phyloP scores from a whole-genome alignment of 2,329 filamentous ascomycete species.

The Thielaviopsis euricoi region DNA sequence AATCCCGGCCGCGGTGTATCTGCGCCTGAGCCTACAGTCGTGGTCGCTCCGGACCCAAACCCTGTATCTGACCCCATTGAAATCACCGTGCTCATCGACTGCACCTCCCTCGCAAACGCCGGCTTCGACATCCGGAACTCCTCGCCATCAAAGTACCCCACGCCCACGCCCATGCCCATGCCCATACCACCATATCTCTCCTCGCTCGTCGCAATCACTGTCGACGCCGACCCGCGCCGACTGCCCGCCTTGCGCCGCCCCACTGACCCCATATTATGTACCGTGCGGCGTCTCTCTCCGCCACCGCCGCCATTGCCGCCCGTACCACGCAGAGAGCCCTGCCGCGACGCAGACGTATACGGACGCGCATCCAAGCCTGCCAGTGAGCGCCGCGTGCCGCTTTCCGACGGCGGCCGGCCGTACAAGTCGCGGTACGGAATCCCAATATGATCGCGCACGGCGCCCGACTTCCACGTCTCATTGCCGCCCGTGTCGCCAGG shows the following conservation, averaged over 20 bases:
- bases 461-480: slow-evolving; percentile 8
- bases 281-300: slow-evolving; percentile 1
- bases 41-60: background rate
- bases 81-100: slow-evolving; percentile 10
- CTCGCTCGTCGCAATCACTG: slow-evolving; percentile 3
- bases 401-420: background rate
- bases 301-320: background rate
- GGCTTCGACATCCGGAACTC: slow-evolving; percentile 3
- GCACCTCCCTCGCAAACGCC: slow-evolving; percentile 9
- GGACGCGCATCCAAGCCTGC: background rate
- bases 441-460: slow-evolving; percentile 5
- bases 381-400: slow-evolving; percentile 1
- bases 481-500: background rate
- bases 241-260: slow-evolving; percentile 1
- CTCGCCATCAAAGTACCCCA: slow-evolving; percentile 4
- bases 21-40: background rate
- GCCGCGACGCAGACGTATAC: slow-evolving; percentile 1
- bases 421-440: slow-evolving; percentile 10
- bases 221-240: slow-evolving; percentile 4
- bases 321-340: background rate
- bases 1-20: background rate
- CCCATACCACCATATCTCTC: background rate
- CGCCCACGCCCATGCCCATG: background rate
- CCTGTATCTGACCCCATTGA: slow-evolving; percentile 7
- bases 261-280: background rate